Base-by-base conservation (phyloP, 768 basidiomycete genomes). In the Rhodocollybia butyracea region DNA sequence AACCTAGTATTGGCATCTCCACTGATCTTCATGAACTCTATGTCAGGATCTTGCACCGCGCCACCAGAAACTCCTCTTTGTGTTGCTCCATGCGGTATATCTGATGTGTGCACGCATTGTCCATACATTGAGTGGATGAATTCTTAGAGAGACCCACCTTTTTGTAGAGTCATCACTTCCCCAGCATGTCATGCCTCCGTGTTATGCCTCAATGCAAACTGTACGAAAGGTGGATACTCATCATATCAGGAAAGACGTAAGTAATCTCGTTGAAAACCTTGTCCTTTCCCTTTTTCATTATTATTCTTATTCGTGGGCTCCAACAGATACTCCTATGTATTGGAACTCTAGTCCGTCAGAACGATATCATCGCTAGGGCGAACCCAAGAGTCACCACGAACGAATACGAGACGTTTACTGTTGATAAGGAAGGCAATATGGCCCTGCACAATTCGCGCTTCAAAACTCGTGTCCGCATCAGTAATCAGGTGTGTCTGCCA, bases 21-120 rank as follows among this genome's bases (percentile, higher is more conserved):
- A 27, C 30, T 57, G 27, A 47, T 43, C n/a, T 11, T 21, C 38
- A 29, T 46, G 8, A 73, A 70, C 53, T 78, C 75, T 54, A 67
- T 59, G 22, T 2, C 41, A 1, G 57, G 62, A n/a, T 60, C 58
- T 0, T 77, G 75, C 51, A 51, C 55, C 12, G 68, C 69, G 8
- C 70, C 73, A 17, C 72, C 72, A 7, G 75, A 71, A 46, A 73
- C 70, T 10, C 73, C 76, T 0, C 57, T 68, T n/a, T 29, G 59
- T 15, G 67, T 81, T 32, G 63, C 71, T 22, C 63, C 73, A 1
- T 79, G 78, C n/a, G n/a, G n/a, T n/a, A n/a, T n/a, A n/a, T n/a
- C n/a, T n/a, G n/a, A n/a, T n/a, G n/a, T n/a, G n/a, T n/a, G n/a
- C n/a, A n/a, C n/a, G n/a, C n/a, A n/a, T n/a, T n/a, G n/a, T n/a